Percentiles rank a stretch among this genome's conserved stretches.
phyloP scores from a whole-genome alignment of 1,284 basidiomycete genomes.

The Testicularia cyperi region DNA sequence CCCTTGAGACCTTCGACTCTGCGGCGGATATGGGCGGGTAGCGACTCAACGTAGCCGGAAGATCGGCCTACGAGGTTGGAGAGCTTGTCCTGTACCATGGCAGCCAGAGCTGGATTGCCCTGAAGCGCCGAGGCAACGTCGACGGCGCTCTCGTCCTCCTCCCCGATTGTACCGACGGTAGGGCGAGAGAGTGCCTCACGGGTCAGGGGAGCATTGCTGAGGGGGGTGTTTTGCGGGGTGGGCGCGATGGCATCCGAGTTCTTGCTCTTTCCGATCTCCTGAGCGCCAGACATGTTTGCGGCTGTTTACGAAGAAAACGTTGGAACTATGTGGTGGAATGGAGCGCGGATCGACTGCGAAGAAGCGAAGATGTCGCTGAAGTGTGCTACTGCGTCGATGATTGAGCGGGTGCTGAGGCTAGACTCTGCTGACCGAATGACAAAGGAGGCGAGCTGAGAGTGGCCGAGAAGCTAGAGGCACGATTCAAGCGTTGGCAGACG shows the following conservation, averaged over 20 bases:
- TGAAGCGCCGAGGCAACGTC: slow-evolving; percentile 43
- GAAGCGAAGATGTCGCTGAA: neutral
- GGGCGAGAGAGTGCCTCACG: slow-evolving; percentile 69
- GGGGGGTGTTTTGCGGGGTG: slow-evolving; percentile 78
- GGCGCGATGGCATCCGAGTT: slow-evolving; percentile 65
- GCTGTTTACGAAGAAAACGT: neutral
- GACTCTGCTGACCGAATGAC: no score
- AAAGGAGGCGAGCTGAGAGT: no score
- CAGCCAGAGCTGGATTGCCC: slow-evolving; percentile 59
- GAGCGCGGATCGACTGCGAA: no score
- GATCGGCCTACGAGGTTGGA: slow-evolving; percentile 73
- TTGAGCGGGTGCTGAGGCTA: no score
- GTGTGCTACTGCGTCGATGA: neutral
- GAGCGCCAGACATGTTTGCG: slow-evolving; percentile 34
- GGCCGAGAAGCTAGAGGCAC: no score
- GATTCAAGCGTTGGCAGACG: no score
- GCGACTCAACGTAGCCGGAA: slow-evolving; percentile 82
- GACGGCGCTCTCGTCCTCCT: slow-evolving; percentile 52
- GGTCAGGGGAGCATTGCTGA: slow-evolving; percentile 71
- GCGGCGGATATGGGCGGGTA: slow-evolving; percentile 78
- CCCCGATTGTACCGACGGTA: slow-evolving; percentile 60
- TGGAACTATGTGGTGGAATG: no score
- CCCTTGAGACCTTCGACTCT: slow-evolving; percentile 91
- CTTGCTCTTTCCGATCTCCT: slow-evolving; percentile 45
- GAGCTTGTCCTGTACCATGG: slow-evolving; percentile 64